Conservation (phyloP, 2,329 filamentous ascomycete genomes). For the Talaromyces sp. region DNA sequence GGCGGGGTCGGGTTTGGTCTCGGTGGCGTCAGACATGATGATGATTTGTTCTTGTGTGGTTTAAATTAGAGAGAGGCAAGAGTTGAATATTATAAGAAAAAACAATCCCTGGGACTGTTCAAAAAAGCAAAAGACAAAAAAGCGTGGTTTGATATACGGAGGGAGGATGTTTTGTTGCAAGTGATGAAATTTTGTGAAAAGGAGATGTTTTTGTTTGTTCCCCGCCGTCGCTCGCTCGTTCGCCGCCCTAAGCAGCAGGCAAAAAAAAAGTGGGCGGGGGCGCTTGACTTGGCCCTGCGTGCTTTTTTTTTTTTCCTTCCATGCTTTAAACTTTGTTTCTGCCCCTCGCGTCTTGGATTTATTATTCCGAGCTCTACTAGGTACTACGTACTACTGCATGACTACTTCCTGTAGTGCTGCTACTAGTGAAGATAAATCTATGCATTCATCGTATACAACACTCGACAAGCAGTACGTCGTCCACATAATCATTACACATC, state of each 20-base stretch:
- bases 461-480: background rate
- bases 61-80: background rate
- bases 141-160: background rate
- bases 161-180: background rate
- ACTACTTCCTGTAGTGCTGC: background rate
- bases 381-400: background rate
- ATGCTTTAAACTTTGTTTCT: background rate
- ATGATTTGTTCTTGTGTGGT: background rate
- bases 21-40: conserved; percentile 41
- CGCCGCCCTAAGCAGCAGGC: background rate
- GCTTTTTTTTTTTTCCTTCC: background rate
- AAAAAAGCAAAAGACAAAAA: conserved; percentile 1
- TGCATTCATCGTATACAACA: background rate
- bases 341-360: background rate
- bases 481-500: background rate
- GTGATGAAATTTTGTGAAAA: conserved; percentile 5
- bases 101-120: background rate
- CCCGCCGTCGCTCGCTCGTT: background rate
- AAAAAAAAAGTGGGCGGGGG: background rate
- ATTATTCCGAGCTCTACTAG: background rate
- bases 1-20: conserved; percentile 41
- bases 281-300: background rate
- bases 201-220: conserved; percentile 10
- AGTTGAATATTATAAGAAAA: background rate
- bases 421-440: background rate